Base-by-base conservation (phyloP, 2,329 filamentous ascomycete genomes). In the Sarocladium kiliense region DNA sequence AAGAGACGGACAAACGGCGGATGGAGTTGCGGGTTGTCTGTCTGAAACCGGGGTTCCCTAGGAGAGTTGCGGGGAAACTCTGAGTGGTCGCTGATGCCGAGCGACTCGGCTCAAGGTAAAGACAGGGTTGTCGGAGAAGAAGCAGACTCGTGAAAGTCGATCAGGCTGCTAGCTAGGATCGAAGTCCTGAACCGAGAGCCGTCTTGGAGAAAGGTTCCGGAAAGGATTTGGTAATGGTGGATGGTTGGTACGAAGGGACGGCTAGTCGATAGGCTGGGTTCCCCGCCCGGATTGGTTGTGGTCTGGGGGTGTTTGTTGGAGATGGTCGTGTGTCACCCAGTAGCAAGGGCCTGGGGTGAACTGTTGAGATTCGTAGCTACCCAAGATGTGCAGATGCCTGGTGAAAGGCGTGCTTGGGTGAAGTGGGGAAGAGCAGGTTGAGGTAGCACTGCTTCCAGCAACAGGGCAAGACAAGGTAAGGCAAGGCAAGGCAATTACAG, bases 1-100 rank as follows among this genome's bases (percentile, higher is more conserved):
- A 51, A n/a, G 47, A 51, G 36, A 34, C 27, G 47, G 30, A 34
- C 47, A 21, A 51, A 36, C 10, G 27, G 47, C 18, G 19, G 47
- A 18, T 51, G 27, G 47, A 51, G 47, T 51, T 36, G 27, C 36
- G 47, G 26, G 27, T 51, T 36, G 47, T 51, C 16, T 51, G 47
- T 51, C 47, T 51, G 47, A 51, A 51, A 51, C 47, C 23, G 30
- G 23, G 44, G 26, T 3, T n/a, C 14, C 14, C n/a, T 11, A 18
- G n/a, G 41, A 45, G 41, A 23, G 41, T 49, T 32, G 44, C 44
- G 44, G 44, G 44, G 44, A 49, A 49, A 32, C 44, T 16, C 44
- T 49, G 30, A 49, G 44, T 16, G 26, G 44, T 49, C 18, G 44
- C 25, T 49, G 44, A 49, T 49, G 44, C 44, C 44, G 44, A 49